Conservation (phyloP, 2,329 filamentous ascomycete genomes). For the Albophoma yamanashiensis region DNA sequence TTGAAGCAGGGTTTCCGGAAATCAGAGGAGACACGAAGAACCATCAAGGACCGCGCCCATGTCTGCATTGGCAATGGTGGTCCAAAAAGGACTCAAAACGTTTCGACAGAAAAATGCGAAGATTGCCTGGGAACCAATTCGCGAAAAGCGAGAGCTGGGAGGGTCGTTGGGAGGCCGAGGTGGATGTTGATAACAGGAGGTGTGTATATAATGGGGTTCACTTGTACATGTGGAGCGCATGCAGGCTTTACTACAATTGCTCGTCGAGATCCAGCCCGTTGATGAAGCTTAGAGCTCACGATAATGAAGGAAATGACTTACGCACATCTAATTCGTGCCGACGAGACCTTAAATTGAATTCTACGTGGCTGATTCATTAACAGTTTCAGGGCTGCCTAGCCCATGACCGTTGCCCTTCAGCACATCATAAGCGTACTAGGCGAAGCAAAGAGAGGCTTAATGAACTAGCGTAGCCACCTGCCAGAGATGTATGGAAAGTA, state of each 20-base stretch:
- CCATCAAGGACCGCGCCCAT: not conserved
- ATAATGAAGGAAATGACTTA: not conserved
- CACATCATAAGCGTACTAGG: no score
- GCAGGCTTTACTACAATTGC: not conserved
- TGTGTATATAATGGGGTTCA: not conserved
- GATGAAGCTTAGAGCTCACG: not conserved
- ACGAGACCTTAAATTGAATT: no score
- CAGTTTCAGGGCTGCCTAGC: no score
- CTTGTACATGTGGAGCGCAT: not conserved
- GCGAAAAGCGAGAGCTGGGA: not conserved
- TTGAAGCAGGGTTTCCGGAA: not conserved
- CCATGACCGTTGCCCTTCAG: no score
- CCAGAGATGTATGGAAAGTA: not conserved
- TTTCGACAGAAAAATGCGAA: no score
- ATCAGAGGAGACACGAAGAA: not conserved
- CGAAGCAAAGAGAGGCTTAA: no score
- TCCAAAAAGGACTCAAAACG: not conserved
- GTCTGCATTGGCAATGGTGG: not conserved
- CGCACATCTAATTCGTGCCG: not conserved
- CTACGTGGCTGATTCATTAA: not conserved
- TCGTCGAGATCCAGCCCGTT: not conserved
- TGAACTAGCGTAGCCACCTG: no score
- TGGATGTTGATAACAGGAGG: not conserved
- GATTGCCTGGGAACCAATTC: not conserved
- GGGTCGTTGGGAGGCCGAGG: not conserved